phyloP scores from a whole-genome alignment of 1,284 basidiomycete species.

The Sporisorium reilianum region DNA sequence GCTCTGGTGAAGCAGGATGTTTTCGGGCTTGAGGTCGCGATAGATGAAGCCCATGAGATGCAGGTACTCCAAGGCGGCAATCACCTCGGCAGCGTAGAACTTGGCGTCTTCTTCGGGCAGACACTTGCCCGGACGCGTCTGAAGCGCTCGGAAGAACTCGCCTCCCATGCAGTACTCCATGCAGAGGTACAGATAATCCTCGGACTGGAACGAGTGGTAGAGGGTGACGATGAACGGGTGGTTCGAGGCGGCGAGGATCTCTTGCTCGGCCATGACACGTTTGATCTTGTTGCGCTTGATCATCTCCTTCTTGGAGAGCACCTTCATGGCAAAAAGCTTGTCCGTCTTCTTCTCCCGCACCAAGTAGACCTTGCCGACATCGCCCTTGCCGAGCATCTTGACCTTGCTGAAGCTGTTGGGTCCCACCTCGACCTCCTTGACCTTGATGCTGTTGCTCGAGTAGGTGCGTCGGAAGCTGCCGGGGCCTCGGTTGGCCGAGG shows the following conservation, averaged over 20 bases:
- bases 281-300: conserved; percentile 69
- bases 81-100: conserved; percentile 98
- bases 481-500: conserved; percentile 71
- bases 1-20: conserved; percentile 96
- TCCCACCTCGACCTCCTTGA: conserved; percentile 72
- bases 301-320: conserved; percentile 69
- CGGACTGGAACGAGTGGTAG: conserved; percentile 68
- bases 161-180: conserved; percentile 93
- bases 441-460: conserved; percentile 96
- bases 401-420: conserved; percentile 66
- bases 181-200: conserved; percentile 68
- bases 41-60: conserved; percentile 99
- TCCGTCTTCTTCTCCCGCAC: conserved; percentile 65
- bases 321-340: conserved; percentile 68
- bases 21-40: conserved; percentile 98
- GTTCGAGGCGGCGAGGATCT: conserved; percentile 66
- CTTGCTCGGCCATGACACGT: conserved; percentile 68
- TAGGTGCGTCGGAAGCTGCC: conserved; percentile 88
- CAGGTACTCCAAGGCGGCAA: conserved; percentile 95
- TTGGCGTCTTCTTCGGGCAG: conserved; percentile 92
- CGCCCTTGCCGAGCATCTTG: conserved; percentile 69
- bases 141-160: conserved; percentile 91
- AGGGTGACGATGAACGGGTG: conserved; percentile 69
- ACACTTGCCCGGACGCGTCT: conserved; percentile 91
- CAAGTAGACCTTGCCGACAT: conserved; percentile 68